Percentiles rank a stretch among this genome's conserved stretches.
Conservation (phyloP, 257 asterid genomes). For the Fraxinus excelsior region DNA sequence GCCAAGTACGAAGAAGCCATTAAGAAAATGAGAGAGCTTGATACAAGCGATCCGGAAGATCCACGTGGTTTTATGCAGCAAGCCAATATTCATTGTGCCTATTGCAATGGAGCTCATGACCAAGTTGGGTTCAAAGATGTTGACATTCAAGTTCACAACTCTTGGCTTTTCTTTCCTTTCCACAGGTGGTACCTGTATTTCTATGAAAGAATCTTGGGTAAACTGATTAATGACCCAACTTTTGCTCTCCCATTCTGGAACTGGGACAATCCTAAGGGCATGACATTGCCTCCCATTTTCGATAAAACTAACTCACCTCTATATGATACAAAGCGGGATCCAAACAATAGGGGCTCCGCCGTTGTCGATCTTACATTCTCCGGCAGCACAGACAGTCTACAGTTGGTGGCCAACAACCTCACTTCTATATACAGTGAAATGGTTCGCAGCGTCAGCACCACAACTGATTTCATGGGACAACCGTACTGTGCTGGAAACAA, state of each 20-base stretch:
- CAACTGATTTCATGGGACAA: constrained; percentile 45
- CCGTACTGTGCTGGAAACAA: constrained; percentile 33
- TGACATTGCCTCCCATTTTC: constrained; percentile 44
- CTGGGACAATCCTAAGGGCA: constrained; percentile 44
- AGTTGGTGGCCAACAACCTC: constrained; percentile 37
- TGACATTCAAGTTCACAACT: constrained; percentile 45
- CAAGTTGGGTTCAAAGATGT: constrained; percentile 34
- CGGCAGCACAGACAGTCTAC: constrained; percentile 20
- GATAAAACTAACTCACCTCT: constrained; percentile 30
- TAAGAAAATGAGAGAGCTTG: constrained; percentile 36
- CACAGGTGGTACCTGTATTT: constrained; percentile 54
- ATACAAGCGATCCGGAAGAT: constrained; percentile 42
- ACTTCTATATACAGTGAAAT: constrained; percentile 40
- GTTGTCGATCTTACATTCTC: constrained; percentile 40
- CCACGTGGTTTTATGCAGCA: constrained; percentile 57
- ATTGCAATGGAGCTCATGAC: constrained; percentile 51
- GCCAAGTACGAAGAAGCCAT: constrained; percentile 43
- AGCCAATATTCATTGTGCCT: constrained; percentile 55
- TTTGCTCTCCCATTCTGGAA: constrained; percentile 45
- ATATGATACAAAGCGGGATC: constrained; percentile 43
- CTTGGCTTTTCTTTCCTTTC: constrained; percentile 50
- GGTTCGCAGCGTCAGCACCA: constrained; percentile 38
- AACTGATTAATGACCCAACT: constrained; percentile 37
- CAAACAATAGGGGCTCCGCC: constrained; percentile 24
- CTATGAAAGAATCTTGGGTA: constrained; percentile 45